A percentile compares a stretch with the other conserved stretches of the same genome.
Evolutionary conservation across 2,329 filamentous ascomycete species (phyloP).

Genomic region (Venturia aucupariae): DNA sequence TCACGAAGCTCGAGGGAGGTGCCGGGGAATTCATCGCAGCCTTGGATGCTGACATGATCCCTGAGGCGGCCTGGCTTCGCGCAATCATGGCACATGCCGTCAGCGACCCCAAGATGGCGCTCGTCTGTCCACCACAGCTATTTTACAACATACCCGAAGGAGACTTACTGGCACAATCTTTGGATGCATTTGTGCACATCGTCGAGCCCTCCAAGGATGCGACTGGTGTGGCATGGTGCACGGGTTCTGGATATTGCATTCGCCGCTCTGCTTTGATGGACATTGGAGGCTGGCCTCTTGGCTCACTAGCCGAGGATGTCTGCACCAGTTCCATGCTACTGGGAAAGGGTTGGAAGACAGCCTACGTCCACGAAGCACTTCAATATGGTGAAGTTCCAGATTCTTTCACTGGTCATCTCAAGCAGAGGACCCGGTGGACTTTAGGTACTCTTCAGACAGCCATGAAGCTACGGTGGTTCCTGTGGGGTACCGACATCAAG

Average conservation of each 20-base stretch:
- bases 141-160: constrained; percentile 14
- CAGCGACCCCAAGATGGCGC: constrained; percentile 12
- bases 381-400: constrained; percentile 53
- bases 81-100: constrained; percentile 19
- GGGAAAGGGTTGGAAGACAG: constrained; percentile 23
- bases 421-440: constrained; percentile 36
- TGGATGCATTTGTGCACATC: constrained; percentile 15
- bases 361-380: constrained; percentile 48
- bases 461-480: constrained; percentile 51
- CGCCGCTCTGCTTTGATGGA: constrained; percentile 24
- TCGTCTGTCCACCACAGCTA: constrained; percentile 13
- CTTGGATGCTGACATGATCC: constrained; percentile 30
- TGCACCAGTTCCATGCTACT: constrained; percentile 26
- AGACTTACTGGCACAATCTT: constrained; percentile 10
- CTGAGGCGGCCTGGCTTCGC: constrained; percentile 27
- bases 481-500: constrained; percentile 44
- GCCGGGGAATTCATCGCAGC: constrained; percentile 24
- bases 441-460: constrained; percentile 49
- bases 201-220: constrained; percentile 26
- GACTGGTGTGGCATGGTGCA: constrained; percentile 24
- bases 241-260: constrained; percentile 28
- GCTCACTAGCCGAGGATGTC: constrained; percentile 29
- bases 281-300: constrained; percentile 27
- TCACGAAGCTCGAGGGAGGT: constrained; percentile 13
- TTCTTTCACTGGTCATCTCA: constrained; percentile 46